A percentile compares a stretch with the other conserved stretches of the same genome.
These are phyloP conservation scores for Kwoniella shandongensis DNA, from an alignment of 768 basidiomycete genomes.

Conservation along the genomic window DNA sequence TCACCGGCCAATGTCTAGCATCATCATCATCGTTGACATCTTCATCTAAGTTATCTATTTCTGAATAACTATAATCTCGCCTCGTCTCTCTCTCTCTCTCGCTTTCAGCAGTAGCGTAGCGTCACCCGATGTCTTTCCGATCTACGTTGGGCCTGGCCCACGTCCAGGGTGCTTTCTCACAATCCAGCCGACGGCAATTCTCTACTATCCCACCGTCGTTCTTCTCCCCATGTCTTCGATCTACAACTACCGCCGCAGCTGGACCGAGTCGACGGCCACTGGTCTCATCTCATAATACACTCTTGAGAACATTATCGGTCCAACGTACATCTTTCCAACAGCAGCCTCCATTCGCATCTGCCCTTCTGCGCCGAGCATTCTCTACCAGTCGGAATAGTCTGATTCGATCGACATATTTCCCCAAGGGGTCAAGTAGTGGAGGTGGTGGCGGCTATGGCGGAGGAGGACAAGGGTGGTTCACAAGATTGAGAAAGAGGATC, in stretches of 20 bases:
- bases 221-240: constrained; percentile 1
- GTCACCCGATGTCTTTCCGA: constrained; percentile 1
- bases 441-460: constrained; percentile 21
- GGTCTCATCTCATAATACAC: not conserved
- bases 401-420: constrained; percentile 35
- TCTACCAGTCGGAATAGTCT: constrained; percentile 3
- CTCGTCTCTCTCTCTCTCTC: too few species aligned
- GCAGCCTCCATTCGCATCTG: not conserved
- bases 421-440: constrained; percentile 27
- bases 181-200: not conserved
- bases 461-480: constrained; percentile 27
- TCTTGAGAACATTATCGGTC: not conserved
- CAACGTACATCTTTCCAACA: not conserved
- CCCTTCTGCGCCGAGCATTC: constrained; percentile 18
- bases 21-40: too few species aligned
- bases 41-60: too few species aligned
- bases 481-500: constrained; percentile 30
- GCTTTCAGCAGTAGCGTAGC: too few species aligned
- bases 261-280: too few species aligned
- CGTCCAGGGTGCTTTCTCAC: not conserved
- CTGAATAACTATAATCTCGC: too few species aligned
- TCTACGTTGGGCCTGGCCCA: not conserved
- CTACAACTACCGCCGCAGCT: not conserved
- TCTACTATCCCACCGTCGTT: not conserved
- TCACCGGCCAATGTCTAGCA: not conserved